Base-by-base conservation (phyloP, 805 yeast species). In the Lachancea nothofagi region DNA sequence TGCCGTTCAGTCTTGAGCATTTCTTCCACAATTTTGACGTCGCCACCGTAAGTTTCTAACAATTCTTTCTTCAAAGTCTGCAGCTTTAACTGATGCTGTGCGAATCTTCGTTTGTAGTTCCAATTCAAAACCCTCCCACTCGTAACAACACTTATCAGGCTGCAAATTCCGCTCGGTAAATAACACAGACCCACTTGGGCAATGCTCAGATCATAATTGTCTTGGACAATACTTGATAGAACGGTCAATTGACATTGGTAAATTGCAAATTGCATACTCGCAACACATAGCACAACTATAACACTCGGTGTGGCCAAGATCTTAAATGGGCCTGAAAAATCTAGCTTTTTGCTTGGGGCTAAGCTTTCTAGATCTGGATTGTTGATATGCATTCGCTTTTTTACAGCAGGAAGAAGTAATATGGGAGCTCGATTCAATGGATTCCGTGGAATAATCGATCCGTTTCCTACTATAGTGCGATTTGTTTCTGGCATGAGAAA, bases 181-280 rank as follows among this genome's bases (percentile, higher is more conserved):
- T 78, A 87, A 38, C 86, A 76, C n/a, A 77, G 60, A 3, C 95
- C 95, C 28, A 83, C 75, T 33, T 75, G 68, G 31, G 75, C 61
- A 1, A 78, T 72, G 1, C 70, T 47, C 44, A 77, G 72, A 20
- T 67, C 59, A 48, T 85, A 84, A 4, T 63, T 46, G 5, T 58
- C 55, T 23, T 74, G 64, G 22, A 86, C 59, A 9, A 67, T 63
- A 0, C 82, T 72, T 0, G 88, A 70, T 40, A 83, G 59, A 0
- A 86, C 72, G 0, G 93, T 80, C 42, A 83, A 70, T 13, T 75
- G 67, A 64, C 81, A 72, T 4, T 81, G 77, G 86, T 89, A 85
- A 2, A 74, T 65, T 1, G 88, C 70, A 59, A 76, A 85, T 44
- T 77, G 75, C 3, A 85, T 42, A 1, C 85, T 78, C 8, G 74